These are phyloP conservation scores for Dipteronia sinensis DNA, from an alignment of 345 rosid species.

Conservation along the genomic window DNA sequence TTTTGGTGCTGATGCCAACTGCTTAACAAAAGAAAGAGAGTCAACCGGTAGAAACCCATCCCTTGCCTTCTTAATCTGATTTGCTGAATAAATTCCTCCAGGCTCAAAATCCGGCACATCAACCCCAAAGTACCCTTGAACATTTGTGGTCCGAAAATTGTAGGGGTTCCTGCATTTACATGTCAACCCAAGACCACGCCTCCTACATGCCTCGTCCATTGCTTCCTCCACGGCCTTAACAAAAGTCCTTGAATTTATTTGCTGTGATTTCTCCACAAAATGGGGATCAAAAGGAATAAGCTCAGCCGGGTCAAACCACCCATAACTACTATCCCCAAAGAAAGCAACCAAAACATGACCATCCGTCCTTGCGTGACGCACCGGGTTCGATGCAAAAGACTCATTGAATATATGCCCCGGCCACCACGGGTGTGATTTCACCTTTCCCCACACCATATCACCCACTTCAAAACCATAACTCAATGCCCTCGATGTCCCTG, in stretches of 20 bases:
- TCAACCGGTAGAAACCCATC: constrained; percentile 61
- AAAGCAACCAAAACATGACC: constrained; percentile 93
- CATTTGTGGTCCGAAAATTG: constrained; percentile 68
- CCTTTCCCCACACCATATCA: constrained; percentile 99
- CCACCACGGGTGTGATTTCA: constrained; percentile 99
- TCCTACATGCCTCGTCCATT: constrained; percentile 76
- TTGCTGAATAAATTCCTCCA: constrained; percentile 64
- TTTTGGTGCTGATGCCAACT: constrained; percentile 62
- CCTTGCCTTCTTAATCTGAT: constrained; percentile 74
- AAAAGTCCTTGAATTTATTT: constrained; percentile 66
- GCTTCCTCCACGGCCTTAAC: constrained; percentile 96
- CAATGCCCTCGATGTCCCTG: constrained; percentile 67
- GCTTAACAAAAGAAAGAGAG: constrained; percentile 61
- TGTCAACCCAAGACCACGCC: constrained; percentile 76
- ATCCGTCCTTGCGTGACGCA: constrained; percentile 76
- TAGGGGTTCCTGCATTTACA: constrained; percentile 82
- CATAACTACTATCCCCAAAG: constrained; percentile 98
- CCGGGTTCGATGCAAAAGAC: constrained; percentile 78
- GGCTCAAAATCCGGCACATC: constrained; percentile 92
- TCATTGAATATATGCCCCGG: constrained; percentile 98
- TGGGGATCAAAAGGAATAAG: constrained; percentile 77
- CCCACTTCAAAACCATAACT: constrained; percentile 88
- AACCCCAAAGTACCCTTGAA: constrained; percentile 72
- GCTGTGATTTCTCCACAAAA: constrained; percentile 71
- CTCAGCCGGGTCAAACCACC: constrained; percentile 99